Evolutionary conservation across 257 asterid species (phyloP).

Genomic region (Nyctanthes arbortristis): DNA sequence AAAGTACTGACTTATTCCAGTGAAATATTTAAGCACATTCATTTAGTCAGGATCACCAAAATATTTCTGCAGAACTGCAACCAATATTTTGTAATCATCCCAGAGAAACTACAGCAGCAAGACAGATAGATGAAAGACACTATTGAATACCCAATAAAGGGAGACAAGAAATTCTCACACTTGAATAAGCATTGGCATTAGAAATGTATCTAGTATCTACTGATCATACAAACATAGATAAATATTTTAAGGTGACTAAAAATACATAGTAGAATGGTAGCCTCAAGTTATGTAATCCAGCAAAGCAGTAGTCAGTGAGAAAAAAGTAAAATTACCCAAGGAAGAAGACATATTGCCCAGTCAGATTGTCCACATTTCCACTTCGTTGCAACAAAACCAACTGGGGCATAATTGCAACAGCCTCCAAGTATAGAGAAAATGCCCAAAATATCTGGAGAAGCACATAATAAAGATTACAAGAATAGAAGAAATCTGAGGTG

Average conservation of each 20-base stretch:
- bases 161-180: background rate
- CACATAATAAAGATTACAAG: constrained; percentile 3
- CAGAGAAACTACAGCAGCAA: background rate
- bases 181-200: background rate
- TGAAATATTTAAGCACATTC: background rate
- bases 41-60: background rate
- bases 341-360: constrained; percentile 91
- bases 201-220: background rate
- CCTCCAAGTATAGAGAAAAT: constrained; percentile 81
- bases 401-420: constrained; percentile 85
- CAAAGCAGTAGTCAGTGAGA: constrained; percentile 3
- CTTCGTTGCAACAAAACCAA: constrained; percentile 94
- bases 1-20: background rate
- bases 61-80: background rate
- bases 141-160: background rate
- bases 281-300: background rate
- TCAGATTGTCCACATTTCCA: constrained; percentile 93
- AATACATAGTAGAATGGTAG: background rate
- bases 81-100: background rate
- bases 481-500: background rate
- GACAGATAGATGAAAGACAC: background rate
- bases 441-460: constrained; percentile 80
- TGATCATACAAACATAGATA: background rate
- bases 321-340: constrained; percentile 69
- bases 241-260: background rate